Conservation (phyloP, 2,329 filamentous ascomycete genomes). For the Ophiostoma triangulosporum region DNA sequence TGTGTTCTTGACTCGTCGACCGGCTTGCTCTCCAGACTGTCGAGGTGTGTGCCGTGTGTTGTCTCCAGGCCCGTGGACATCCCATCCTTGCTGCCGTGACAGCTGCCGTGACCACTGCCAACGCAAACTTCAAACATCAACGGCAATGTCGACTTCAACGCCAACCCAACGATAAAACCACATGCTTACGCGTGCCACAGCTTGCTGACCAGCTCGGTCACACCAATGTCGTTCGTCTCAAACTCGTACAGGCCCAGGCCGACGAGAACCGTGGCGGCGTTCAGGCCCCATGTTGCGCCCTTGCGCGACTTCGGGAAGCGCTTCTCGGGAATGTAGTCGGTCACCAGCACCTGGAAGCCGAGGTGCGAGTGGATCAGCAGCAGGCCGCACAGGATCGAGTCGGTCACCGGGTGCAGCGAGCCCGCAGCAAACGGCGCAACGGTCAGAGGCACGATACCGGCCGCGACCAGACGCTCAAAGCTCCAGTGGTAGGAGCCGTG, state of each 20-base stretch:
- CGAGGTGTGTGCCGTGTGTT: neutral
- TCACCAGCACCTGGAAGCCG: constrained; percentile 80
- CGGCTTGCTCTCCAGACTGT: neutral
- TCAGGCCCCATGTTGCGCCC: constrained; percentile 63
- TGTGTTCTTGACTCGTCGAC: too few species aligned
- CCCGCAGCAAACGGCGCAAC: constrained; percentile 86
- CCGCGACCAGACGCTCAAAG: constrained; percentile 77
- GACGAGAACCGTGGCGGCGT: constrained; percentile 63
- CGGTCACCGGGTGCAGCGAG: constrained; percentile 76
- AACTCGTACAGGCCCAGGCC: constrained; percentile 93
- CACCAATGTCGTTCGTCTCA: constrained; percentile 93
- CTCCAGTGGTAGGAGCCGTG: constrained; percentile 99
- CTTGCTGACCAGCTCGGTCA: constrained; percentile 79
- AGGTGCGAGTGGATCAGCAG: constrained; percentile 90
- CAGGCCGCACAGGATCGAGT: constrained; percentile 71
- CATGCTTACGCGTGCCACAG: constrained; percentile 73
- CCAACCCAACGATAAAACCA: too few species aligned
- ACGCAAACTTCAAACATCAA: neutral
- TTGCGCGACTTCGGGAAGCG: constrained; percentile 55
- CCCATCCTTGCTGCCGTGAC: neutral
- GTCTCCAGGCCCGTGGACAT: neutral
- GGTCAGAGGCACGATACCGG: constrained; percentile 71
- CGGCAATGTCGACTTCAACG: neutral
- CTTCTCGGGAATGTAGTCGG: constrained; percentile 76
- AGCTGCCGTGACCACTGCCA: neutral